These are phyloP conservation scores for Claviceps quebecensis DNA, from an alignment of 2,329 filamentous ascomycete species.

Conservation along the genomic window DNA sequence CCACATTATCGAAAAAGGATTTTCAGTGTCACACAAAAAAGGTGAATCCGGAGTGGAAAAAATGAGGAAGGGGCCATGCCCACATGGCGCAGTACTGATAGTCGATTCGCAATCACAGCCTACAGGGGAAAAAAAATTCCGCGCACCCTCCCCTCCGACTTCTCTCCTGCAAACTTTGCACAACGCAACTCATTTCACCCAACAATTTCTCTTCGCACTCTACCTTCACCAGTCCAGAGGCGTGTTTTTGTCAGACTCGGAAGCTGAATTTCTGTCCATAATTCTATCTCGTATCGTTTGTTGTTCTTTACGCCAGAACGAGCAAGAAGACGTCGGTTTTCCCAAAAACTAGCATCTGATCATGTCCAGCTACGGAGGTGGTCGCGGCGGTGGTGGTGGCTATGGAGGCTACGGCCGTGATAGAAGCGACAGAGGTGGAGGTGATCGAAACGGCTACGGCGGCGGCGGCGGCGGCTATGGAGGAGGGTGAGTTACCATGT, in stretches of 20 bases:
- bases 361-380: constrained; percentile 34
- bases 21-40: constrained; percentile 1
- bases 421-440: constrained; percentile 33
- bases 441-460: constrained; percentile 28
- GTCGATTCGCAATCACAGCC: background rate
- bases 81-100: too few species aligned
- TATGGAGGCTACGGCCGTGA: constrained; percentile 28
- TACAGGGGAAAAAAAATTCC: constrained; percentile 11
- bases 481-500: constrained; percentile 22
- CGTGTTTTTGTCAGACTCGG: constrained; percentile 1
- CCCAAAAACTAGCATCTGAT: constrained; percentile 8
- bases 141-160: constrained; percentile 5
- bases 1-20: background rate
- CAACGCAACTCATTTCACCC: constrained; percentile 6
- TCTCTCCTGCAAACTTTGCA: constrained; percentile 13
- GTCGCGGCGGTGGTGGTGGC: constrained; percentile 17
- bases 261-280: background rate
- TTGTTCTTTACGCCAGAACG: background rate
- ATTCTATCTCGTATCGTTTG: background rate
- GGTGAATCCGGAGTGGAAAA: constrained; percentile 1
- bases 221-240: constrained; percentile 14
- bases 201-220: constrained; percentile 8
- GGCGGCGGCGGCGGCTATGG: constrained; percentile 19
- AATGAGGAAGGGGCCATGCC: constrained; percentile 7
- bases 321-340: background rate